phyloP scores from a whole-genome alignment of 306 rosid genomes.

The Rubus idaeus region DNA sequence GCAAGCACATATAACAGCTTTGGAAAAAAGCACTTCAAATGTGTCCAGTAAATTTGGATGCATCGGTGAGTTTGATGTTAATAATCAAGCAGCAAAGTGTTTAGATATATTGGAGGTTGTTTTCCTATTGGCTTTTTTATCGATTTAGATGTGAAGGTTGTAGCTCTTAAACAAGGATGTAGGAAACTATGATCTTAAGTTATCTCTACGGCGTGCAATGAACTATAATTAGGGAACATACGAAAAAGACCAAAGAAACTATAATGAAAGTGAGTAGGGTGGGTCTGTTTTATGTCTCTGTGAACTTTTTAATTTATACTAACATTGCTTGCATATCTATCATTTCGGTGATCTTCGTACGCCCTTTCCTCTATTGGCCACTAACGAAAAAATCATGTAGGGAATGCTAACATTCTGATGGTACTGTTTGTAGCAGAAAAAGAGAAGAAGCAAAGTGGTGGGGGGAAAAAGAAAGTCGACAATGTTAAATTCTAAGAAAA shows the following conservation, averaged over 20 bases:
- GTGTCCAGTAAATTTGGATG: neutral
- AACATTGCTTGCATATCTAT: neutral
- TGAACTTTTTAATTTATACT: neutral
- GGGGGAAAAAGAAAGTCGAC: neutral
- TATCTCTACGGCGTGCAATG: constrained; percentile 1
- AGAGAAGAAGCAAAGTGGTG: neutral
- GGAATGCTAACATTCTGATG: neutral
- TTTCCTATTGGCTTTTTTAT: neutral
- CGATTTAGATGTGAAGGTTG: neutral
- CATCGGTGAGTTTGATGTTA: neutral
- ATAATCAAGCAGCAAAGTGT: neutral
- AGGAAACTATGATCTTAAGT: neutral
- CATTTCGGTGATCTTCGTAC: neutral
- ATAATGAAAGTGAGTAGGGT: neutral
- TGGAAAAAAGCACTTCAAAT: neutral
- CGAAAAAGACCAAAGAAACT: neutral
- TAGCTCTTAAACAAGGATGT: neutral
- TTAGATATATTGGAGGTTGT: neutral
- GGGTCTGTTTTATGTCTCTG: neutral
- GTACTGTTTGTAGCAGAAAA: neutral
- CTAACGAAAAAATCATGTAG: constrained; percentile 15
- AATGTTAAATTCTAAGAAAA: neutral
- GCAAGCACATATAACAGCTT: neutral
- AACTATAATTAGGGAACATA: constrained; percentile 10
- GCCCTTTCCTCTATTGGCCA: constrained; percentile 7